Evolutionary conservation across 1,284 basidiomycete genomes (phyloP).

Genomic region (Trichosporon coremiiforme): DNA sequence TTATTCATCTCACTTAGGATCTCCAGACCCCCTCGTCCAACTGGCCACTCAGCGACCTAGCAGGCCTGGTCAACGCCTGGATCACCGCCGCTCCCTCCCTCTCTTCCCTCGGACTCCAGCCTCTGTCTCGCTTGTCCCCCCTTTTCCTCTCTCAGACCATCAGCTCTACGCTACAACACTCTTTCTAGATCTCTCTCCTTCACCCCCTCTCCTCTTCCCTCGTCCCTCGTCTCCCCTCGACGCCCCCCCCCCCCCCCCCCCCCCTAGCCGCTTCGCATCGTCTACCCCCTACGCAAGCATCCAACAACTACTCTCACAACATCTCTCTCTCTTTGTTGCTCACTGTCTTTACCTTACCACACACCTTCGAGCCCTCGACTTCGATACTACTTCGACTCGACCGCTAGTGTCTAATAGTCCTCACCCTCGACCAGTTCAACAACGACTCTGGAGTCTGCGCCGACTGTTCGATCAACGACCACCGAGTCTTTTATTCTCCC

Average conservation of each 20-base stretch:
- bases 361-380: not conserved
- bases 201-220: not conserved
- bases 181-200: constrained; percentile 14
- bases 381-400: constrained; percentile 1
- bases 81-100: constrained; percentile 2
- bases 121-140: not conserved
- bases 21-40: not conserved
- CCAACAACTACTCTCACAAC: not conserved
- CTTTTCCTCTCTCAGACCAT: not conserved
- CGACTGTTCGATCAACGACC: constrained; percentile 11
- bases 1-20: constrained; percentile 9
- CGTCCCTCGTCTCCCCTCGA: constrained; percentile 1
- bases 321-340: constrained; percentile 7
- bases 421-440: not conserved
- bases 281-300: constrained; percentile 8
- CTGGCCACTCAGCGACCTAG: constrained; percentile 1
- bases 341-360: constrained; percentile 14
- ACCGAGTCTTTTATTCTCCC: not conserved
- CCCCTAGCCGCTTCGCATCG: not conserved
- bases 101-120: not conserved
- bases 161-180: constrained; percentile 13
- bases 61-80: constrained; percentile 8
- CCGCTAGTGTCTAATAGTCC: not conserved
- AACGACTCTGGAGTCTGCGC: constrained; percentile 15
- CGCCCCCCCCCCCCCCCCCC: constrained; percentile 1